Base-by-base conservation (phyloP, 2,329 filamentous ascomycete genomes). In the Aspergillus clavatus region DNA sequence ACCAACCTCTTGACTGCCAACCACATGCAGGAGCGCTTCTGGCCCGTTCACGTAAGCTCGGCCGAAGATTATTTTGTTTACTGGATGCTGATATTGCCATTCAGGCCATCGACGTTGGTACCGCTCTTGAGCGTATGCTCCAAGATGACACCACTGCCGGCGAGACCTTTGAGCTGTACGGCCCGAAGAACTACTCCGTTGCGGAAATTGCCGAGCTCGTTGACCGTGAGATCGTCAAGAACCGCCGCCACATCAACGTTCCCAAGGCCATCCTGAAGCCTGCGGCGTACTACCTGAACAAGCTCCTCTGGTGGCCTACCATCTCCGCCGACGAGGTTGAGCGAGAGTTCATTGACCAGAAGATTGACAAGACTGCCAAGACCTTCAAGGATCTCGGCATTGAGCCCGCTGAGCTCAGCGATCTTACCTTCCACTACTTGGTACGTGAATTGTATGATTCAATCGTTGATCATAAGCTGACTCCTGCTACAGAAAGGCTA, bases 331-430 rank as follows among this genome's bases (percentile, higher is more conserved):
- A 97, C 61, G 83, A 95, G 68, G 78, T 98, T 10, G 89, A 96
- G 76, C 80, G 86, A 52, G 90, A 98, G 69, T 95, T 91, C 70
- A 81, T 95, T 59, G 87, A 98, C 70, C 93, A 98, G 70, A 75
- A 81, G 57, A 94, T 98, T 63, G 93, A 98, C 68, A 82, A 83
- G 47, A 82, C 77, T 26, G 93, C 93, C 54, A 97, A 96, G 80
- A 97, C 93, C 1, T 95, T 97, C 74, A 87, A 87, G 71, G 90
- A 97, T 64, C 78, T 98, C 38, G 87, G 82, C 50, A 95, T 98
- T 54, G 86, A 89, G 71, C 88, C 91, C 23, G 86, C 82, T 38
- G 90, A 97, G 53, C 80, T 97, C 60, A 83, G 80, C 68, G 84
- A 87, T 68, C 82, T 89, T 67, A 95, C 89, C 55, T 97, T 91